These are phyloP conservation scores for Tarenaya hassleriana DNA, from an alignment of 345 rosid species.

Conservation along the genomic window DNA sequence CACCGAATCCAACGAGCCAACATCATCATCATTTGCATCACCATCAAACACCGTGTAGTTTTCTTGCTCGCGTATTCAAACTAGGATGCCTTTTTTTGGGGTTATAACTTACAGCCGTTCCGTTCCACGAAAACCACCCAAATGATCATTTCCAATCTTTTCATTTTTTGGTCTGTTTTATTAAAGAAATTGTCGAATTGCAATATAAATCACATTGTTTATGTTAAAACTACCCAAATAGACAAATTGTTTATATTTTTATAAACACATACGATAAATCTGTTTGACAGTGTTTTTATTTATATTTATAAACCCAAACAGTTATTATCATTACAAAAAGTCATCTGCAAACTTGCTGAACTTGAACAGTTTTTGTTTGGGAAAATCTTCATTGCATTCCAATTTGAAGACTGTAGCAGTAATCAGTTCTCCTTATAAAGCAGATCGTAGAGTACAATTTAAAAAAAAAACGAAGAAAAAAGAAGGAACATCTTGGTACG, in stretches of 20 bases:
- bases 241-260: background rate
- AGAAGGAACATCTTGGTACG: conserved; percentile 27
- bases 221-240: too few species aligned
- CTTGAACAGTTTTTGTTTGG: background rate
- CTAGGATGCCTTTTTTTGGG: conserved; percentile 28
- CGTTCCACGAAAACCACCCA: background rate
- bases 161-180: too few species aligned
- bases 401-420: background rate
- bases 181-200: too few species aligned
- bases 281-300: too few species aligned
- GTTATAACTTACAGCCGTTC: conserved; percentile 18
- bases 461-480: too few species aligned
- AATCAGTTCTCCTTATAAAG: conserved; percentile 23
- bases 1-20: conserved; percentile 71
- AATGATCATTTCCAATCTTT: too few species aligned
- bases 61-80: conserved; percentile 7
- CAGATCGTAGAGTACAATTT: conserved; percentile 38
- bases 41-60: conserved; percentile 23
- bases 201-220: too few species aligned
- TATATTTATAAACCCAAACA: too few species aligned
- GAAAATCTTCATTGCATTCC: background rate
- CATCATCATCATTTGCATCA: conserved; percentile 46
- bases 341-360: too few species aligned
- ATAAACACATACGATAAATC: too few species aligned
- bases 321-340: too few species aligned